Conservation (phyloP, 441 rosid genomes). For the California macrophylla region DNA sequence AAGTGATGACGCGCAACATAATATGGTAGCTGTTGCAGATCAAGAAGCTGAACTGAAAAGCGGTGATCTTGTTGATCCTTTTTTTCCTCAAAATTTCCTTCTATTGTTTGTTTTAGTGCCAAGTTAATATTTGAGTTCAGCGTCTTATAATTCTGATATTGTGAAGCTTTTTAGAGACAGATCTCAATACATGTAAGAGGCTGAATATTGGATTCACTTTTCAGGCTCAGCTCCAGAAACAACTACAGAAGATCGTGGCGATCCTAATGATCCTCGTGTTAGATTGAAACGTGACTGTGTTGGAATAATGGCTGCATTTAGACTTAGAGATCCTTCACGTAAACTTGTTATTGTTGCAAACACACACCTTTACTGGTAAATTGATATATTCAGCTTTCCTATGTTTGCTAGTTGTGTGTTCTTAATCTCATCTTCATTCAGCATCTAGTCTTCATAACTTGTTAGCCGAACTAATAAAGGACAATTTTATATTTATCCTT, state of each 20-base stretch:
- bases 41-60: conserved; percentile 28
- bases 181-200: not conserved
- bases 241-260: conserved; percentile 38
- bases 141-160: too few species aligned
- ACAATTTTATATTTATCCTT: not conserved
- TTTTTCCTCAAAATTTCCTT: conserved; percentile 6
- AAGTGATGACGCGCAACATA: conserved; percentile 23
- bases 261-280: conserved; percentile 64
- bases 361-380: conserved; percentile 79
- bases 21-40: conserved; percentile 23
- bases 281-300: conserved; percentile 84
- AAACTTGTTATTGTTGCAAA: conserved; percentile 66
- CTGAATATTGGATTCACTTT: conserved; percentile 3
- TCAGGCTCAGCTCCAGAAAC: conserved; percentile 33
- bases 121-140: not conserved
- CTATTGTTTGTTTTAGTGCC: conserved; percentile 6
- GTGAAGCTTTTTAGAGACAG: too few species aligned
- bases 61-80: conserved; percentile 25
- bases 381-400: not conserved
- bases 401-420: conserved; percentile 7
- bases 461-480: not conserved
- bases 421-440: not conserved
- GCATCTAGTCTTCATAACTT: not conserved
- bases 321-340: conserved; percentile 43
- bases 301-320: conserved; percentile 84